Evolutionary conservation across 2,329 filamentous ascomycete species (phyloP).

Genomic region (Fusarium brachygibbosum): DNA sequence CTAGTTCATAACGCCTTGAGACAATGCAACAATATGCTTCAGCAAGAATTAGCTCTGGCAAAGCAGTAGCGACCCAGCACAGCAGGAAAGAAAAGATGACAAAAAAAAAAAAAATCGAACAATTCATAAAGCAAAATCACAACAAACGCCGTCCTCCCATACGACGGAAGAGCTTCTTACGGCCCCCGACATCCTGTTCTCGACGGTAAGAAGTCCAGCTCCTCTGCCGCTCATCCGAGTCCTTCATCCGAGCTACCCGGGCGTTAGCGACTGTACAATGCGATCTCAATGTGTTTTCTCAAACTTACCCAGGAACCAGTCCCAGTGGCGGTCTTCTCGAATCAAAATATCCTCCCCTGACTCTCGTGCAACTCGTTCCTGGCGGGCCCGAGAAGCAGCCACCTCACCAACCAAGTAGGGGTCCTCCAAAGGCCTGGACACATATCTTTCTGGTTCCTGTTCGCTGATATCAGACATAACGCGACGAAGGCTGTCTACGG

Average conservation of each 20-base stretch:
- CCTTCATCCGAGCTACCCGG: constrained; percentile 63
- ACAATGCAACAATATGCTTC: constrained; percentile 48
- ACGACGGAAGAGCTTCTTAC: constrained; percentile 58
- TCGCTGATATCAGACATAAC: constrained; percentile 38
- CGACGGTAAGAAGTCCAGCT: constrained; percentile 61
- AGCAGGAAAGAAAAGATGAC: constrained; percentile 3
- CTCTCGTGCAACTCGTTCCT: constrained; percentile 70
- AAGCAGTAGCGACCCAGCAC: constrained; percentile 43
- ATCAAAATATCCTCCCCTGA: constrained; percentile 67
- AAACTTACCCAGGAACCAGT: constrained; percentile 69
- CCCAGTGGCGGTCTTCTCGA: constrained; percentile 71
- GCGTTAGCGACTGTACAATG: constrained; percentile 24
- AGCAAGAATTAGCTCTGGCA: constrained; percentile 37
- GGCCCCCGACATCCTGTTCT: constrained; percentile 49
- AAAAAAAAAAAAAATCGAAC: neutral
- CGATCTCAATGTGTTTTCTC: neutral
- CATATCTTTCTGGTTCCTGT: constrained; percentile 37
- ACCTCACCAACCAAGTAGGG: constrained; percentile 76
- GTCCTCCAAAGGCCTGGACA: constrained; percentile 71
- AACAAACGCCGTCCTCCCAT: constrained; percentile 54
- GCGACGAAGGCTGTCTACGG: constrained; percentile 48
- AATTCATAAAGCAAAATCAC: constrained; percentile 28
- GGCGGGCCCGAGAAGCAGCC: constrained; percentile 69
- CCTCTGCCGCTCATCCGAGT: constrained; percentile 65
- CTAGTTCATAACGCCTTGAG: constrained; percentile 47